Base-by-base conservation (phyloP, 78 protist species). In the Blattamonas nauphoetae region DNA sequence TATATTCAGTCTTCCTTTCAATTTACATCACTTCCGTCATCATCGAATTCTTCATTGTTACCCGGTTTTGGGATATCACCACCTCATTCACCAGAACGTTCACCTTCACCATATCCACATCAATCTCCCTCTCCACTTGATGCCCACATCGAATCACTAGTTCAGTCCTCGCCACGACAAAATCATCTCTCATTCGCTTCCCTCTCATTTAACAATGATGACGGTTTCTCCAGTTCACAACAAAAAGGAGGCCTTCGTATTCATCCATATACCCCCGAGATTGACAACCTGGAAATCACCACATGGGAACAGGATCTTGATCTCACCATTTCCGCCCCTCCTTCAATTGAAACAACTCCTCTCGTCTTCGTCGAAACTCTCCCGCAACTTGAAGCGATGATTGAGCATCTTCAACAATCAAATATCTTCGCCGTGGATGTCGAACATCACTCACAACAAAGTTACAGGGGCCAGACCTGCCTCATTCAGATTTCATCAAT, bases 401-500 rank as follows among this genome's bases (percentile, higher is more conserved):
- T 42, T 42, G 77, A 32, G 29, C 44, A 32, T 41, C 86, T 93
- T 45, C 5, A 34, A 6, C 85, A 44, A 33, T 78, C 5, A 3
- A 11, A 44, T 32, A 97, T 92, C 89, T 0, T 97, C 78, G 98
- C 99, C 1, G 46, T 97, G 41, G 98, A 96, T 81, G 85, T 97
- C 21, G 97, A 96, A 84, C 87, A 88, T 43, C 99, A 97, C 91
- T 35, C 55, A 38, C 86, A 86, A 78, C 96, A 96, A 36, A 87
- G 96, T 0, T 97, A 84, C 86, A 88, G 94, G 78, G 99, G 98
- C n/a, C 91, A 96, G 63, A 86, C 84, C 11, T 97, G 99, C 89
- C 92, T 97, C 43, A 94, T 96, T 98, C 99, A 96, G 93, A 42
- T 96, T 33, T 94, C 98, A 1, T 92, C 96, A 0, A 86, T 95